Conservation (phyloP, 176 grass and related monocot species). For the Oryza rufipogon region DNA sequence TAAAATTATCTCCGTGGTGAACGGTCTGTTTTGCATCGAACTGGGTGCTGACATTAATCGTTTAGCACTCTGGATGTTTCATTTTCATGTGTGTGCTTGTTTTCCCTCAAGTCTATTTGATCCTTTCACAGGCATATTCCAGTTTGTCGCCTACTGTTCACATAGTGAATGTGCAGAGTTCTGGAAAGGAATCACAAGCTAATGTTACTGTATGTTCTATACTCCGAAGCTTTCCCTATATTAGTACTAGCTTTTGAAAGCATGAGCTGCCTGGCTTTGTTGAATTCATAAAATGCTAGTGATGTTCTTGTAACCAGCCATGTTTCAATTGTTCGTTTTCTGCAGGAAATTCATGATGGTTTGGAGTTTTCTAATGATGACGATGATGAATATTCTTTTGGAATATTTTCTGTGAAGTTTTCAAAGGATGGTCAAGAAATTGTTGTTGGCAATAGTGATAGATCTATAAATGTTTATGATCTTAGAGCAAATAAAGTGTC, state of each 20-base stretch:
- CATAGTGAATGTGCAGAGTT: slow-evolving; percentile 73
- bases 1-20: neutral
- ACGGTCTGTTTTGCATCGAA: neutral
- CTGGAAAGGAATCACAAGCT: slow-evolving; percentile 65
- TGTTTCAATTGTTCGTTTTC: slow-evolving; percentile 23
- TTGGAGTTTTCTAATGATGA: slow-evolving; percentile 64
- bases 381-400: slow-evolving; percentile 51
- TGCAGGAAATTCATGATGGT: slow-evolving; percentile 84
- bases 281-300: slow-evolving; percentile 3
- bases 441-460: slow-evolving; percentile 74
- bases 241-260: neutral
- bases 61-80: slow-evolving; percentile 13
- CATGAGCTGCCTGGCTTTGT: neutral
- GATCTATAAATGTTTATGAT: slow-evolving; percentile 90
- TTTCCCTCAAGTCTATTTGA: slow-evolving; percentile 17
- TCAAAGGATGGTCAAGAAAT: slow-evolving; percentile 88
- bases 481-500: slow-evolving; percentile 80
- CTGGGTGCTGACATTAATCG: slow-evolving; percentile 10
- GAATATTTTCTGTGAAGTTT: slow-evolving; percentile 96
- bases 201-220: slow-evolving; percentile 77
- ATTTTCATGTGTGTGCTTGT: neutral
- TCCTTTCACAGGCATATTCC: slow-evolving; percentile 74
- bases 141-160: slow-evolving; percentile 84
- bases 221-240: slow-evolving; percentile 1
- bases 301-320: slow-evolving; percentile 14